Percentiles rank a stretch among this genome's conserved stretches.
Evolutionary conservation across 148 eudicot species (phyloP).

Genomic region (Rhododendron griersonianum): DNA sequence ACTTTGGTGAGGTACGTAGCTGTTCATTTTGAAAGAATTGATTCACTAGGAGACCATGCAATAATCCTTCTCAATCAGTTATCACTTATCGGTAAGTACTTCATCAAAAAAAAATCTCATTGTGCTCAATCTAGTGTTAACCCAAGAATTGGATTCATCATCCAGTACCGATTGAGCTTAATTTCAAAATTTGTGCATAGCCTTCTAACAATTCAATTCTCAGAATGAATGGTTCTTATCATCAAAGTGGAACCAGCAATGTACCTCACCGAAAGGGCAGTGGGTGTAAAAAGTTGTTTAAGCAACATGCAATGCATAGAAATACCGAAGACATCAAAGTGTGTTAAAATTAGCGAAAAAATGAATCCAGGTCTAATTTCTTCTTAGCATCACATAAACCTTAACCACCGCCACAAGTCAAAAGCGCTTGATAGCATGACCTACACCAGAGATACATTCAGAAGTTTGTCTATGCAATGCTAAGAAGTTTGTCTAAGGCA

Average conservation of each 20-base stretch:
- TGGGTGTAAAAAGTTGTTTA: not conserved
- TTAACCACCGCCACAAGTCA: too few species aligned
- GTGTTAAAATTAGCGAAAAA: not conserved
- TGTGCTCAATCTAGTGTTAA: not conserved
- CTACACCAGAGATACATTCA: not conserved
- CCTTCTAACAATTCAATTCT: not conserved
- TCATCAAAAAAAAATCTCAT: not conserved
- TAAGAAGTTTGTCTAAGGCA: not conserved
- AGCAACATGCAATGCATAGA: not conserved
- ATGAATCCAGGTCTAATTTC: not conserved
- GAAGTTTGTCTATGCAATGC: not conserved
- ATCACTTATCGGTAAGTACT: not conserved
- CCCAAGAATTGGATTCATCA: not conserved
- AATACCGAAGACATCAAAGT: not conserved
- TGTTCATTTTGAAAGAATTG: not conserved
- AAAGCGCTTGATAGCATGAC: not conserved
- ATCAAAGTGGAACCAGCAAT: not conserved
- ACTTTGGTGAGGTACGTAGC: not conserved
- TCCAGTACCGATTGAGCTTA: not conserved
- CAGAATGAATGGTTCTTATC: not conserved
- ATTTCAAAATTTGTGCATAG: not conserved
- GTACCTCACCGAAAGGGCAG: not conserved
- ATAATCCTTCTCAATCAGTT: not conserved
- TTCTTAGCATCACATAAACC: not conserved
- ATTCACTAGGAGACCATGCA: not conserved